Evolutionary conservation across 306 rosid genomes (phyloP), one percentile per base, ranked within the genome.

Genomic region (Trichosanthes cucumerina): DNA sequence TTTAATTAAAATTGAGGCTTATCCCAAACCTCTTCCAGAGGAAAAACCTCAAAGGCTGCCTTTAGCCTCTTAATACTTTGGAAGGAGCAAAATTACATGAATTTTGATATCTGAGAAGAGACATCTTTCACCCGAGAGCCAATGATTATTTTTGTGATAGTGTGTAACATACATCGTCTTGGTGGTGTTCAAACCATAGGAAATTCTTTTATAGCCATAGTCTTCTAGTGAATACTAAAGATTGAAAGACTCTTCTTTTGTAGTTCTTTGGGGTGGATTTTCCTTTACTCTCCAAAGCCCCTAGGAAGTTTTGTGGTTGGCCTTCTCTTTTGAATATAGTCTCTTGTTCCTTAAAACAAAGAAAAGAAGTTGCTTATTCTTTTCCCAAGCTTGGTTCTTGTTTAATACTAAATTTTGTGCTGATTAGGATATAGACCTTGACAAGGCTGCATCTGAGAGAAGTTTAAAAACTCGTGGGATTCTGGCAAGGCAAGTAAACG

Each of bases 401-500:
- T 49, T 28, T 49, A 49, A 73, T 49, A 44, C 44, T 26, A 69
- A 62, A 44, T 75, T 52, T 65, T 54, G 31, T 78, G 33, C 84
- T 81, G 77, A 19, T 57, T 86, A 92, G 99, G 99, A 95, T 71
- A 79, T 79, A 71, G 99, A 95, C 36, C 82, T 90, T 78, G 99
- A 95, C 9, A 95, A 91, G 83, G 97, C 86, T 10, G 52, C 93
- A 38, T 91, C 98, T 21, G 97, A 94, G 85, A 89, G 96, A 89
- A 87, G 87, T 83, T 70, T 83, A 79, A 94, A 94, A 81, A 78
- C 91, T 72, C 87, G 96, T 47, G 89, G 84, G 71, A 53, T 95
- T 83, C 84, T 95, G 83, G 91, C 91, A n/a, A 91, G 99, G 88
- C 96, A 84, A 83, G 87, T 84, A 81, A 95, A 95, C 78, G 99